Conservation (phyloP, 1,284 basidiomycete genomes). For the Nidula niveotomentosa region DNA sequence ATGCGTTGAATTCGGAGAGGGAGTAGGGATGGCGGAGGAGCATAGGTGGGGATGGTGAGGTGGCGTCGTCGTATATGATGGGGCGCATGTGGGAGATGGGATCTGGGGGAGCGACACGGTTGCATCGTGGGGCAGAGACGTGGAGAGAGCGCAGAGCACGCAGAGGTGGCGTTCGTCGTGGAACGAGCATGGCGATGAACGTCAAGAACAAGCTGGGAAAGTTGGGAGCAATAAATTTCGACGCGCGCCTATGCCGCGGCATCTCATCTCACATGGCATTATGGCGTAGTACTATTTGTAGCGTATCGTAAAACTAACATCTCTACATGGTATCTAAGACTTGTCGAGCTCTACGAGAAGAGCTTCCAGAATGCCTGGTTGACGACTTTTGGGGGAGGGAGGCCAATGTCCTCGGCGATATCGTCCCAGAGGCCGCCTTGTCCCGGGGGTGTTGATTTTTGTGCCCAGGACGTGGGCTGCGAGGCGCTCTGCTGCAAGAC, state of each 20-base stretch:
- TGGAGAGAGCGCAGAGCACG: conserved; percentile 30
- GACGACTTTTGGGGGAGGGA: conserved; percentile 33
- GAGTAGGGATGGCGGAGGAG: conserved; percentile 67
- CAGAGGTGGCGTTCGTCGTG: background rate
- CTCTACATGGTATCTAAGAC: background rate
- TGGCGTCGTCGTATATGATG: conserved; percentile 65
- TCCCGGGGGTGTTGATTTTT: conserved; percentile 3
- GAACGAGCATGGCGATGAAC: background rate
- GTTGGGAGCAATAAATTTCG: background rate
- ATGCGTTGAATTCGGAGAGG: conserved; percentile 59
- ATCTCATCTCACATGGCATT: no score
- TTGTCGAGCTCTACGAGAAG: conserved; percentile 19
- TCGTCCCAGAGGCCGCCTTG: conserved; percentile 40
- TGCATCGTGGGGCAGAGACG: conserved; percentile 29
- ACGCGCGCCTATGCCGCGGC: no score
- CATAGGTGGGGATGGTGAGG: conserved; percentile 26
- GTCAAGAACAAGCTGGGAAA: background rate
- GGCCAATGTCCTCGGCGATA: conserved; percentile 41
- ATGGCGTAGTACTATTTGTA: no score
- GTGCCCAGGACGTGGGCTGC: background rate
- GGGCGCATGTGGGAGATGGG: conserved; percentile 78
- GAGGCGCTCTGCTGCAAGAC: background rate
- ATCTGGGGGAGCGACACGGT: conserved; percentile 71
- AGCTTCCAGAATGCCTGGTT: conserved; percentile 28
- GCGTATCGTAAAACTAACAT: no score